phyloP scores from a whole-genome alignment of 2,329 filamentous ascomycete genomes.

The Calonectria pteridis region DNA sequence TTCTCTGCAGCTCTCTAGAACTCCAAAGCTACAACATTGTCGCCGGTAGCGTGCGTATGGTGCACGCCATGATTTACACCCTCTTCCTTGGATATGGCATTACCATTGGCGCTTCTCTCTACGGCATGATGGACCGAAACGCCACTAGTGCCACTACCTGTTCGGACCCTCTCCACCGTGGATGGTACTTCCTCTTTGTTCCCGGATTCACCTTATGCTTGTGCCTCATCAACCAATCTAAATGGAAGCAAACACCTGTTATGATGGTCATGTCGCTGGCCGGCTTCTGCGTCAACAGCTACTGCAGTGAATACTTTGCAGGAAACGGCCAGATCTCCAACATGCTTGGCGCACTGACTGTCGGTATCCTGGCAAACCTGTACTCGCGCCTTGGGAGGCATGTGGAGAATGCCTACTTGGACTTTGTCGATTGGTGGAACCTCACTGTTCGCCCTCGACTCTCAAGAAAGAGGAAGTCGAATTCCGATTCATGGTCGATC shows the following conservation, averaged over 20 bases:
- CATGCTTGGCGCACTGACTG: constrained; percentile 80
- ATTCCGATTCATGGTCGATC: constrained; percentile 47
- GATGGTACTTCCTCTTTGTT: constrained; percentile 78
- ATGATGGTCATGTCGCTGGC: constrained; percentile 81
- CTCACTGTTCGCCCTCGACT: constrained; percentile 55
- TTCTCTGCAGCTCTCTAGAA: constrained; percentile 67
- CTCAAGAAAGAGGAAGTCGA: constrained; percentile 42
- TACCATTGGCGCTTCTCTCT: constrained; percentile 75
- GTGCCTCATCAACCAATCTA: constrained; percentile 84
- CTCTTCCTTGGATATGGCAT: constrained; percentile 81
- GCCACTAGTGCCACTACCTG: constrained; percentile 62
- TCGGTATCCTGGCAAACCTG: constrained; percentile 83
- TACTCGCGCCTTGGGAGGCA: constrained; percentile 77
- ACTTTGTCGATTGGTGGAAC: constrained; percentile 64
- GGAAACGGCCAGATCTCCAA: constrained; percentile 81
- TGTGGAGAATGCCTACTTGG: constrained; percentile 66
- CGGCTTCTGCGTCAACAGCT: constrained; percentile 83
- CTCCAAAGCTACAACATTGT: constrained; percentile 78
- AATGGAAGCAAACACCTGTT: constrained; percentile 81
- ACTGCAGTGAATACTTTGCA: constrained; percentile 74
- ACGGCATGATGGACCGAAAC: constrained; percentile 71
- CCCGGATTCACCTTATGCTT: constrained; percentile 80
- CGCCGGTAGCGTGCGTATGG: constrained; percentile 79
- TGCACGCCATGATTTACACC: constrained; percentile 81
- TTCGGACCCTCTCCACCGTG: constrained; percentile 56